phyloP scores from a whole-genome alignment of 352 stramenopile genomes.

The Elongisporangium undulatum region DNA sequence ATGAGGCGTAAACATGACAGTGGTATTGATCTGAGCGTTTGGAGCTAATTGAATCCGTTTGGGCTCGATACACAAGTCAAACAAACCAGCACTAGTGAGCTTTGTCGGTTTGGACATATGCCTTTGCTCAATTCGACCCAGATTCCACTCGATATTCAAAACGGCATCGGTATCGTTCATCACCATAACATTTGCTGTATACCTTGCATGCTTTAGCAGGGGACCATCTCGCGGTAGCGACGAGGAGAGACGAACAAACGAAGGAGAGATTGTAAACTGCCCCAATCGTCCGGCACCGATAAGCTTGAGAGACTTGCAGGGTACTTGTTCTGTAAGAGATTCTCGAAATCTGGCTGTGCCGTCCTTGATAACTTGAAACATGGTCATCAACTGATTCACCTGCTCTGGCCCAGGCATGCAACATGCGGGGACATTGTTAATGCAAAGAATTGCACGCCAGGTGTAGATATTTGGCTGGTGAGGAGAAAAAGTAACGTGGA shows the following conservation, averaged over 20 bases:
- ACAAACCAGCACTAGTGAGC: not conserved
- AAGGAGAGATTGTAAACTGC: not conserved
- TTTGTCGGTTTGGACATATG: not conserved
- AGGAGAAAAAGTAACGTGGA: conserved; percentile 43
- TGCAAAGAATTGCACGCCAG: conserved; percentile 35
- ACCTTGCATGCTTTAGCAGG: conserved; percentile 1
- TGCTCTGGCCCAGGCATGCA: conserved; percentile 47
- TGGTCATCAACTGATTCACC: conserved; percentile 22
- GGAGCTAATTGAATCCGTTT: conserved; percentile 9
- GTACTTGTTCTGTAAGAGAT: not conserved
- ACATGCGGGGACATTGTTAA: conserved; percentile 44
- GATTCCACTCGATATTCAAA: conserved; percentile 30
- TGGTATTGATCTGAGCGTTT: conserved; percentile 8
- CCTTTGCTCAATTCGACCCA: not conserved
- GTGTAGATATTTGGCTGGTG: conserved; percentile 10
- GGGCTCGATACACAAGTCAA: not conserved
- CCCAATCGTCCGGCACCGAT: not conserved
- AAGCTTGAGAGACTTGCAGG: not conserved
- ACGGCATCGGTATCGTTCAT: conserved; percentile 28
- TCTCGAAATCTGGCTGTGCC: not conserved
- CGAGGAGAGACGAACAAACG: not conserved
- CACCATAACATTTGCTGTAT: conserved; percentile 11
- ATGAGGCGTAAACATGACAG: conserved; percentile 36
- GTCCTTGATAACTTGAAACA: conserved; percentile 18
- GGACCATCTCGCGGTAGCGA: not conserved